Evolutionary conservation across 139 green algal genomes (phyloP), one percentile per base, ranked within the genome.

Genomic region (Tetratostichococcus sp.): DNA sequence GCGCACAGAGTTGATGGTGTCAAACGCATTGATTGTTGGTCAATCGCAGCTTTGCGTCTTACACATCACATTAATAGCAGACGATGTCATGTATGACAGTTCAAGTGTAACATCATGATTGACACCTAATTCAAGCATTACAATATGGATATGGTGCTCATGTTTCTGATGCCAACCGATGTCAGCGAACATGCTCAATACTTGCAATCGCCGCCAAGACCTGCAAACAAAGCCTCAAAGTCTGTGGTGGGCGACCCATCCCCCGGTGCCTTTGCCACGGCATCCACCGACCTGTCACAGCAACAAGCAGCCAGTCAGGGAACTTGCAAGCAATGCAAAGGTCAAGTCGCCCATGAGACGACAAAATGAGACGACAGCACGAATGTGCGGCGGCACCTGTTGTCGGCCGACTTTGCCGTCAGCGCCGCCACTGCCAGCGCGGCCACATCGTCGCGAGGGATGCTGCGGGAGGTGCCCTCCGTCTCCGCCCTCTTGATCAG

Each of bases 371-470:
- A n/a, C n/a, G n/a, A n/a, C n/a, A n/a, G n/a, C n/a, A n/a, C n/a
- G n/a, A n/a, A n/a, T n/a, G n/a, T n/a, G n/a, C n/a, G n/a, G n/a
- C n/a, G n/a, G 26, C 32, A 77, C 62, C 59, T 71, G 59, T 71
- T 77, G 26, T 42, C 11, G 8, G 65, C 66, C 35, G 70, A 30
- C 14, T 23, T 11, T 4, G 83, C 19, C 19, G 32, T 39, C 4
- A 89, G 76, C 30, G 35, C 67, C 30, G 82, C 74, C 43, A 89
- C 80, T 19, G 43, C 71, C 28, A 94, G 71, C 82, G 91, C 87
- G 0, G 92, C 92, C 57, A 96, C 92, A 76, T 97, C 92, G 1
- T 70, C 92, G 0, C 92, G 84, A 0, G 92, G 89, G 58, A 97
- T 91, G 66, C 34, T 80, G n/a, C 85, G 72, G 26, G 69, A 67